Percentiles rank a stretch among this genome's conserved stretches.
These are phyloP conservation scores for Schizophyllum commune DNA, from an alignment of 1,284 basidiomycete species.

Conservation along the genomic window DNA sequence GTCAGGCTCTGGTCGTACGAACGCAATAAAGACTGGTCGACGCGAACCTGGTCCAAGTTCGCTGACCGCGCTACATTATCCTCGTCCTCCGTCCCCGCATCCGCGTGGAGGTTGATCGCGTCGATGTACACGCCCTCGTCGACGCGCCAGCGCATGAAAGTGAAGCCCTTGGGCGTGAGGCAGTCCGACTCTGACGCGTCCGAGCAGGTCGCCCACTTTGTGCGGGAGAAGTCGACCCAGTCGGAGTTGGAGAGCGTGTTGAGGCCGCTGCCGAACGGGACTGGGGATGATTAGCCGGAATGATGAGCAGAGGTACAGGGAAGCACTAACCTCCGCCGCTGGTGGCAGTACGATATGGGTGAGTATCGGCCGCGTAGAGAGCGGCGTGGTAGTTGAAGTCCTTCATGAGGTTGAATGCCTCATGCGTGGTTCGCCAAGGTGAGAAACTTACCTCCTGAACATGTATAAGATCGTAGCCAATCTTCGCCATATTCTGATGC, in stretches of 20 bases:
- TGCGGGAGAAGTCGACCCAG: constrained; percentile 24
- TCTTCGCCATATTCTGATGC: constrained; percentile 1
- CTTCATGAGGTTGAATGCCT: no score
- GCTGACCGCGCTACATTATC: constrained; percentile 24
- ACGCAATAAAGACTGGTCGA: constrained; percentile 23
- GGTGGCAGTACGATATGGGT: constrained; percentile 27
- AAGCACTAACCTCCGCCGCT: constrained; percentile 16
- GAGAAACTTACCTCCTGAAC: constrained; percentile 23
- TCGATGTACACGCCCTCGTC: constrained; percentile 27
- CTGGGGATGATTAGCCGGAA: constrained; percentile 5
- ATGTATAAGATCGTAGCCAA: constrained; percentile 26
- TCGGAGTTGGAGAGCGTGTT: constrained; percentile 30
- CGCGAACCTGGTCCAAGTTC: constrained; percentile 23
- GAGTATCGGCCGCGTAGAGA: constrained; percentile 26
- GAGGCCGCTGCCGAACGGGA: constrained; percentile 27
- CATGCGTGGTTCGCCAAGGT: no score
- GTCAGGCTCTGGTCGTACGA: background rate
- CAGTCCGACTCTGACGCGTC: constrained; percentile 24
- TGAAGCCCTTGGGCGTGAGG: constrained; percentile 33
- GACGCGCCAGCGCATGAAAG: constrained; percentile 23
- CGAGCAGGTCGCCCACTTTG: constrained; percentile 28
- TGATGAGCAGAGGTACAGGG: no score
- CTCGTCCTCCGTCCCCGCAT: constrained; percentile 25
- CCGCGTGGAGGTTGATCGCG: constrained; percentile 30
- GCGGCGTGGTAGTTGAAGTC: constrained; percentile 31